Percentiles rank a stretch among this genome's conserved stretches.
These are phyloP conservation scores for Phytopythium vexans DNA, from an alignment of 352 stramenopile species.

Conservation along the genomic window DNA sequence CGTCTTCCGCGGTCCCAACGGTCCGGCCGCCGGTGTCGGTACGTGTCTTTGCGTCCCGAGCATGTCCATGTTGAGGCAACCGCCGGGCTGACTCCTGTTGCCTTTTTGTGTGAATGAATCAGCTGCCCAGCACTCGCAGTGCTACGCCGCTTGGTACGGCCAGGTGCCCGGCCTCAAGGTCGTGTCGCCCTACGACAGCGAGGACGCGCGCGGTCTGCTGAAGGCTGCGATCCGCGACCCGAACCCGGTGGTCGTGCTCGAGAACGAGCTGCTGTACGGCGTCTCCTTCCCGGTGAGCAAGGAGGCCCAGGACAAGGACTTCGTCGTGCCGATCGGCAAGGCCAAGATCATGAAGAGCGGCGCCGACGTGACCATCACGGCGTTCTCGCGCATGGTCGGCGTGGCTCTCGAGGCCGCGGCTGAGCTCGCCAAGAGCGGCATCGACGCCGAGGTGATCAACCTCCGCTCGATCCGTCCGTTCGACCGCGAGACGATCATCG, in stretches of 20 bases:
- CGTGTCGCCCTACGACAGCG: constrained; percentile 94
- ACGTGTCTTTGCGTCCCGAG: constrained; percentile 15
- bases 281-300: constrained; percentile 97
- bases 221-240: constrained; percentile 99
- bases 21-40: constrained; percentile 95
- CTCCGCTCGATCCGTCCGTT: constrained; percentile 94
- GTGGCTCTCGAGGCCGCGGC: constrained; percentile 95
- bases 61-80: too few species aligned
- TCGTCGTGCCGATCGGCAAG: constrained; percentile 97
- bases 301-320: constrained; percentile 97
- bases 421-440: constrained; percentile 91
- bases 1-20: constrained; percentile 99
- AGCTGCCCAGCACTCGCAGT: constrained; percentile 99
- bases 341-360: constrained; percentile 98
- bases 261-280: constrained; percentile 99
- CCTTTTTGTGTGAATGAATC: background rate
- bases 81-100: background rate
- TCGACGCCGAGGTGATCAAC: constrained; percentile 96
- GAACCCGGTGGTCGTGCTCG: constrained; percentile 98
- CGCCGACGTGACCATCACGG: constrained; percentile 97
- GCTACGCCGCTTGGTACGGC: constrained; percentile 98
- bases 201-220: constrained; percentile 98
- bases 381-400: constrained; percentile 97
- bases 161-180: constrained; percentile 98
- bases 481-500: constrained; percentile 96